Conservation (phyloP, 805 yeast genomes). For the Metschnikowia sp. region DNA sequence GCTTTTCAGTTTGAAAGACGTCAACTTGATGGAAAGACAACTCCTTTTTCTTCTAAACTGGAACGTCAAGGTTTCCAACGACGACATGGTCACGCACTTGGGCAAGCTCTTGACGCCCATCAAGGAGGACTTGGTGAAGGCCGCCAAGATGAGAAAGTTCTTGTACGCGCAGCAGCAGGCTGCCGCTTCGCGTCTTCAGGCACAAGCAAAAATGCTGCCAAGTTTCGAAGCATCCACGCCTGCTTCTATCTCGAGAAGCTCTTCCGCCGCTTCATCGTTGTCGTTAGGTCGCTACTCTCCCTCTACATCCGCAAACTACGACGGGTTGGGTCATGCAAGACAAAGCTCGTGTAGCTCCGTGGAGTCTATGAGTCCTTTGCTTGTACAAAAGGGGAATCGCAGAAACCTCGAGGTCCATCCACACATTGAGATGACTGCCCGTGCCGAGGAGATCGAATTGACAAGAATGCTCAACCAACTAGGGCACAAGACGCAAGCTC, state of each 20-base stretch:
- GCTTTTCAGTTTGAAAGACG: slow-evolving; percentile 61
- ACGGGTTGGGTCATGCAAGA: slow-evolving; percentile 17
- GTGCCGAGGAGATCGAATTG: slow-evolving; percentile 15
- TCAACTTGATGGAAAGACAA: slow-evolving; percentile 80
- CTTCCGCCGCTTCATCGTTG: slow-evolving; percentile 16
- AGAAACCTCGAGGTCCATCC: slow-evolving; percentile 11
- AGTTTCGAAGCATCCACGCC: neutral
- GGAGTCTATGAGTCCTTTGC: slow-evolving; percentile 15
- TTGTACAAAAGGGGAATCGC: neutral
- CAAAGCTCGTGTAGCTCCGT: slow-evolving; percentile 22
- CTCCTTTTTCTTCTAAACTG: slow-evolving; percentile 64
- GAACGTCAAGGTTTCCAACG: slow-evolving; percentile 53
- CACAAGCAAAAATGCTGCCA: slow-evolving; percentile 1
- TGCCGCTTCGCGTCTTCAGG: slow-evolving; percentile 8
- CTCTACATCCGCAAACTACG: slow-evolving; percentile 5
- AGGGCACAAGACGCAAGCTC: slow-evolving; percentile 6
- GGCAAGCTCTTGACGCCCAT: slow-evolving; percentile 51
- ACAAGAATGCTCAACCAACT: slow-evolving; percentile 13
- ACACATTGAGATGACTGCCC: slow-evolving; percentile 14
- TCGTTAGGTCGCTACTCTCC: slow-evolving; percentile 14
- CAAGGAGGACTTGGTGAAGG: slow-evolving; percentile 35
- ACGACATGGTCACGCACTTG: slow-evolving; percentile 42
- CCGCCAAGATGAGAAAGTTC: slow-evolving; percentile 32
- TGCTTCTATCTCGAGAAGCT: slow-evolving; percentile 14
- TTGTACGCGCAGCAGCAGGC: slow-evolving; percentile 25